phyloP scores from a whole-genome alignment of 2,329 filamentous ascomycete genomes.

The Pseudogymnoascus sp. region DNA sequence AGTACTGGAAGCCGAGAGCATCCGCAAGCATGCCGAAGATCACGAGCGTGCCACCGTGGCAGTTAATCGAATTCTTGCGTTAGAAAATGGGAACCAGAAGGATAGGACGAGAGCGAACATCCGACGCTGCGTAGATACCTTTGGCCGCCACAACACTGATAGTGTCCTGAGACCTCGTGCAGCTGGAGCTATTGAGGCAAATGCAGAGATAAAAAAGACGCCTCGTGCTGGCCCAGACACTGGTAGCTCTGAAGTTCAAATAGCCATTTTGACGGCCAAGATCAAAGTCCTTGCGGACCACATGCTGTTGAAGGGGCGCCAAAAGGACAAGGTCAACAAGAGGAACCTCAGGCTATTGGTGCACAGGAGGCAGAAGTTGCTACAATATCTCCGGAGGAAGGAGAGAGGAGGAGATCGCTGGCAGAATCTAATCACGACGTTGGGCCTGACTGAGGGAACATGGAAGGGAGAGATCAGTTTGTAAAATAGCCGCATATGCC shows the following conservation, averaged over 20 bases:
- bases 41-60: constrained; percentile 67
- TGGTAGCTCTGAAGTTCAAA: constrained; percentile 94
- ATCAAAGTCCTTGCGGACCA: constrained; percentile 73
- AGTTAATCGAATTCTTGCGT: constrained; percentile 66
- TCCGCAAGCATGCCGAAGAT: constrained; percentile 39
- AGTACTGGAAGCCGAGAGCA: constrained; percentile 27
- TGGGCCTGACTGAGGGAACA: constrained; percentile 79
- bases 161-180: constrained; percentile 43
- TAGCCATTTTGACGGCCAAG: constrained; percentile 89
- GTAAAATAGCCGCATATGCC: constrained; percentile 34
- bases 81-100: constrained; percentile 69
- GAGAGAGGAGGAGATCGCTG: constrained; percentile 88
- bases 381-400: constrained; percentile 79
- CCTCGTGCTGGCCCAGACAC: constrained; percentile 83
- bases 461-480: constrained; percentile 85
- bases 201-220: constrained; percentile 33
- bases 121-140: constrained; percentile 72
- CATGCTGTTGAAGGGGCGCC: constrained; percentile 56
- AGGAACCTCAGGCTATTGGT: constrained; percentile 77
- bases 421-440: constrained; percentile 72
- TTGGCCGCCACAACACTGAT: constrained; percentile 89
- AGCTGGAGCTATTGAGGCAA: constrained; percentile 12
- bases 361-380: constrained; percentile 79
- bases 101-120: constrained; percentile 77
- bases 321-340: constrained; percentile 91